Evolutionary conservation across 345 rosid species (phyloP), one percentile per base, ranked within the genome.

Genomic region (Heritiera littoralis): DNA sequence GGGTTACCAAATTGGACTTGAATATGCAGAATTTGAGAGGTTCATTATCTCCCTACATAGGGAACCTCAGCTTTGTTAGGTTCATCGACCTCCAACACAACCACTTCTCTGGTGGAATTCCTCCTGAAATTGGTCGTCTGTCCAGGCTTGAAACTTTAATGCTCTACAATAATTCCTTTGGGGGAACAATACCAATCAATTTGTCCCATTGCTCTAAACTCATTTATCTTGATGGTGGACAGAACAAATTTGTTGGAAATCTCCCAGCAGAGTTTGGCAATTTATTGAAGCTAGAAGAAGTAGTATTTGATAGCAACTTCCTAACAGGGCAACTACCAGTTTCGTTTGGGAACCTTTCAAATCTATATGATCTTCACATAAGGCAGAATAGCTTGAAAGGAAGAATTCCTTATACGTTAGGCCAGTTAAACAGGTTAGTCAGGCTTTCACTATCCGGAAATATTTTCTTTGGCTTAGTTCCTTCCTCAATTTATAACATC

Each of bases 401-500:
- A 9, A 10, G 76, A 0, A 1, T 40, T 80, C 1, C 83, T 72
- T 4, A 75, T 0, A 6, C 72, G 0, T 30, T 82, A 0, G 78
- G 79, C 4, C 3, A 4, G 0, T 1, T 82, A 0, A 76, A 64
- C 0, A 4, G 41, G 3, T 49, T 82, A 9, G 6, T 0, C 0
- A 0, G 0, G 0, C 54, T 79, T 13, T 0, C 0, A 0, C 2
- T 72, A 0, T 13, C 9, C 0, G 0, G 0, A 0, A 66, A 58
- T 48, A 4, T 58, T 1, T 52, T 81, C 20, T 15, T 41, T 0
- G 85, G 85, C 5, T 74, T 0, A 1, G 12, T 84, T 46, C 83
- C 88, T 66, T 51, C 40, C 8, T 59, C 83, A 4, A 3, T 83
- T 4, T 64, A 9, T 35, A 81, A 81, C 13, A 5, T 79, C 40